phyloP scores from a whole-genome alignment of 2,329 filamentous ascomycete genomes.

The Fusarium sp. region DNA sequence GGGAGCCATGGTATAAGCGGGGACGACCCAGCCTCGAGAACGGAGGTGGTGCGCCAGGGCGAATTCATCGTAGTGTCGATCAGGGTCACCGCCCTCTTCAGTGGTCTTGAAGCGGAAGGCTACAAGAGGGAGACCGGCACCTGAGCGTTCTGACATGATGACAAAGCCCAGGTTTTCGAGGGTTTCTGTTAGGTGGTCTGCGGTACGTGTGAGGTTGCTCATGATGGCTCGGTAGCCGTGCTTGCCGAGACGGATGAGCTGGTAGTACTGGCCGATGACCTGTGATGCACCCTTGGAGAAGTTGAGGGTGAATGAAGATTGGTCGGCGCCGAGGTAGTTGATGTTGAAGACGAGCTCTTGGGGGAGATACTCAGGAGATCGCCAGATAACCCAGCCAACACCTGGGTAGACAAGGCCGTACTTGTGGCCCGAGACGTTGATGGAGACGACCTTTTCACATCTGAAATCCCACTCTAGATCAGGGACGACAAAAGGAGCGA shows the following conservation, averaged over 20 bases:
- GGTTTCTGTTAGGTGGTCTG: conserved; percentile 84
- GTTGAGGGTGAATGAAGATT: conserved; percentile 96
- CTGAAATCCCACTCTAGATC: conserved; percentile 93
- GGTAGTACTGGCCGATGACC: conserved; percentile 97
- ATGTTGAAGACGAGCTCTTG: conserved; percentile 98
- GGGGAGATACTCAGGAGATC: conserved; percentile 83
- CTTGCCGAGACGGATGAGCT: conserved; percentile 94
- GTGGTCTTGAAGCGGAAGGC: conserved; percentile 81
- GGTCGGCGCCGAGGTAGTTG: conserved; percentile 96
- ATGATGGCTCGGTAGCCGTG: conserved; percentile 93
- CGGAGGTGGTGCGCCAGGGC: conserved; percentile 86
- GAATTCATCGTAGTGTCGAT: conserved; percentile 78
- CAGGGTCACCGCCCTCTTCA: conserved; percentile 62
- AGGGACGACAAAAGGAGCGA: conserved; percentile 89
- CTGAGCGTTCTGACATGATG: conserved; percentile 85
- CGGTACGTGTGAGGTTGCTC: conserved; percentile 89
- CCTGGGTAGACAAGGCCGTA: conserved; percentile 83
- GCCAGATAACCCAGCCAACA: conserved; percentile 95
- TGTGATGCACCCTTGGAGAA: conserved; percentile 96
- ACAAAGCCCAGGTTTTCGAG: conserved; percentile 83
- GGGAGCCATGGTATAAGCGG: conserved; percentile 97
- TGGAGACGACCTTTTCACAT: conserved; percentile 87
- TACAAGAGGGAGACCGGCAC: conserved; percentile 86
- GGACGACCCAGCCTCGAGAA: conserved; percentile 90
- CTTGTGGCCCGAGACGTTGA: conserved; percentile 96